These are phyloP conservation scores for Aspergillus versicolor DNA, from an alignment of 2,329 filamentous ascomycete species.

Conservation along the genomic window DNA sequence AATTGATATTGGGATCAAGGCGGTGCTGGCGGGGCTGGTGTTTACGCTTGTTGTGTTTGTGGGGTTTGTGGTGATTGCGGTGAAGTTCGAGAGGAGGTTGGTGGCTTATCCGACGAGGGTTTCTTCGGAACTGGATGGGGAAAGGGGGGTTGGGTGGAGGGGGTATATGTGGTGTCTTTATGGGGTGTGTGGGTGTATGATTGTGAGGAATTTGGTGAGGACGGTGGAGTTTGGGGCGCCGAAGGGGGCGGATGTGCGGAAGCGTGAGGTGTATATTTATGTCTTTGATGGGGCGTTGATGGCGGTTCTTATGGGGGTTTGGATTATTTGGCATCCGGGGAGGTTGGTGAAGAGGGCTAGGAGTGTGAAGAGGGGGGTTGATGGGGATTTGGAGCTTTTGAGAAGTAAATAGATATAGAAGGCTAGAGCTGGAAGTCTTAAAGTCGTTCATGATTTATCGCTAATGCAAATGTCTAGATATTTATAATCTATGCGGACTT, in stretches of 20 bases:
- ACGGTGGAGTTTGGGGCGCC: constrained; percentile 29
- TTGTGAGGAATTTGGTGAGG: constrained; percentile 30
- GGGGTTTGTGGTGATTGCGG: constrained; percentile 26
- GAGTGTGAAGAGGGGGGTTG: not conserved
- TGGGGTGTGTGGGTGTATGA: constrained; percentile 23
- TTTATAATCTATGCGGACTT: constrained; percentile 20
- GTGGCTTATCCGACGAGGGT: constrained; percentile 17
- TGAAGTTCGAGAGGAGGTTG: constrained; percentile 24
- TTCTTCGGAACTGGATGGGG: not conserved
- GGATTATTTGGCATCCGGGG: constrained; percentile 28
- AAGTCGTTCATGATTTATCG: not conserved
- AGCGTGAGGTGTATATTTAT: constrained; percentile 31
- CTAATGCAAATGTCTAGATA: not conserved
- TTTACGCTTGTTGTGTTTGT: constrained; percentile 30
- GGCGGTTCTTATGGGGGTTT: constrained; percentile 21
- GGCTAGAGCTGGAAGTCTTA: not conserved
- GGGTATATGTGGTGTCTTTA: constrained; percentile 30
- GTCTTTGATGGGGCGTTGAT: constrained; percentile 34
- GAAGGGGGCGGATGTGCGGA: constrained; percentile 17
- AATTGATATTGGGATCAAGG: constrained; percentile 26
- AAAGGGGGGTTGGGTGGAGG: constrained; percentile 23
- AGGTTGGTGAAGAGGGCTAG: constrained; percentile 6
- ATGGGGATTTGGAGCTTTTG: not conserved
- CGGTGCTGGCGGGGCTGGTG: constrained; percentile 29
- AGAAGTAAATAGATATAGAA: not conserved